Conservation (phyloP, 371 early-diverging fungal genomes). For the Rhizopus microsporus region DNA sequence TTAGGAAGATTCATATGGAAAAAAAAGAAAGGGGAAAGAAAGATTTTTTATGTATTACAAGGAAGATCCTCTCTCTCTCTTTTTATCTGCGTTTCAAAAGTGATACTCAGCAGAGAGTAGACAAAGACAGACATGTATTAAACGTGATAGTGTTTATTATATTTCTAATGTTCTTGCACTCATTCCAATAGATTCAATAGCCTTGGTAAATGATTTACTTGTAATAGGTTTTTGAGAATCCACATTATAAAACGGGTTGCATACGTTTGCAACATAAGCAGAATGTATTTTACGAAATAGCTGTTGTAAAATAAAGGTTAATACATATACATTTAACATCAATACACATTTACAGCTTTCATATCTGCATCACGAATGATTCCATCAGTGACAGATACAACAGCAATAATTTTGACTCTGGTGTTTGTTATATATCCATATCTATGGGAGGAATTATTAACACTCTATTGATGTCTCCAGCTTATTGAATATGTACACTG, state of each 20-base stretch:
- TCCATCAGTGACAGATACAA: conserved; percentile 75
- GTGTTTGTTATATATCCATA: conserved; percentile 91
- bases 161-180: conserved; percentile 31
- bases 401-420: conserved; percentile 75
- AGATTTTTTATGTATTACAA: conserved; percentile 4
- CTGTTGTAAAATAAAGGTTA: conserved; percentile 31
- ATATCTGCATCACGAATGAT: conserved; percentile 80
- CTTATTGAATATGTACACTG: conserved; percentile 57
- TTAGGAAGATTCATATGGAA: background rate
- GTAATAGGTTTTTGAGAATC: conserved; percentile 59
- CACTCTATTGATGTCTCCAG: background rate
- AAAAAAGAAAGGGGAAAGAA: conserved; percentile 1
- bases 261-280: conserved; percentile 75
- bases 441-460: conserved; percentile 29
- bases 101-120: background rate
- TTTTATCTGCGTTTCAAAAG: background rate
- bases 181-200: conserved; percentile 61
- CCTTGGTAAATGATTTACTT: conserved; percentile 57
- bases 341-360: conserved; percentile 64
- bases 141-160: background rate
- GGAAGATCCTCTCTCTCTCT: background rate
- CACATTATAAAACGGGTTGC: conserved; percentile 82
- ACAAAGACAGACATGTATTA: background rate
- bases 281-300: conserved; percentile 79
- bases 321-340: background rate